These are phyloP conservation scores for Blastobotrys illinoisensis DNA, from an alignment of 1,139 yeast genomes.

Conservation along the genomic window DNA sequence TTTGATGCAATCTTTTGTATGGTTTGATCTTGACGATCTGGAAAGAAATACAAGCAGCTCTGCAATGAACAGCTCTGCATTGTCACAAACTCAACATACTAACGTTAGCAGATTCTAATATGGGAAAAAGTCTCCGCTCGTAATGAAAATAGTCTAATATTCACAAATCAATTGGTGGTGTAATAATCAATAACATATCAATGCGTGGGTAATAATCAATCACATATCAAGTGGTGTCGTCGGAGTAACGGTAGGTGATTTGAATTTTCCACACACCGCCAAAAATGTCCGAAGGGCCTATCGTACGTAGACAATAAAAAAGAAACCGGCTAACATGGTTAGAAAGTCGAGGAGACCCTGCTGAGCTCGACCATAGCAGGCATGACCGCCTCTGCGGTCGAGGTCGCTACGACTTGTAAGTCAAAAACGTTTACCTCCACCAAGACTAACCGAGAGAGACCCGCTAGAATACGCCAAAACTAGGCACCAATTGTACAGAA, in stretches of 20 bases:
- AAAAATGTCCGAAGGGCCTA: background rate
- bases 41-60: no score
- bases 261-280: background rate
- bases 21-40: no score
- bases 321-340: background rate
- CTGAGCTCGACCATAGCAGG: constrained; percentile 69
- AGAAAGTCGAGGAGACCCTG: constrained; percentile 21
- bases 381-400: constrained; percentile 64
- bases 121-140: no score
- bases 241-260: background rate
- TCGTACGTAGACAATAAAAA: background rate
- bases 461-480: constrained; percentile 85
- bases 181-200: no score
- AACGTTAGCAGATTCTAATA: no score
- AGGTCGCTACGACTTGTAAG: constrained; percentile 58
- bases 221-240: no score
- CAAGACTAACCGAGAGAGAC: constrained; percentile 29
- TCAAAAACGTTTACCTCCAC: background rate
- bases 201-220: no score
- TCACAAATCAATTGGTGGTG: no score
- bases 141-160: no score
- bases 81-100: no score
- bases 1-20: no score
- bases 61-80: no score
- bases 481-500: constrained; percentile 55